A percentile compares a stretch with the other conserved stretches of the same genome.
These are phyloP conservation scores for Orbilia blumenaviensis DNA, from an alignment of 2,329 filamentous ascomycete genomes.

Conservation along the genomic window DNA sequence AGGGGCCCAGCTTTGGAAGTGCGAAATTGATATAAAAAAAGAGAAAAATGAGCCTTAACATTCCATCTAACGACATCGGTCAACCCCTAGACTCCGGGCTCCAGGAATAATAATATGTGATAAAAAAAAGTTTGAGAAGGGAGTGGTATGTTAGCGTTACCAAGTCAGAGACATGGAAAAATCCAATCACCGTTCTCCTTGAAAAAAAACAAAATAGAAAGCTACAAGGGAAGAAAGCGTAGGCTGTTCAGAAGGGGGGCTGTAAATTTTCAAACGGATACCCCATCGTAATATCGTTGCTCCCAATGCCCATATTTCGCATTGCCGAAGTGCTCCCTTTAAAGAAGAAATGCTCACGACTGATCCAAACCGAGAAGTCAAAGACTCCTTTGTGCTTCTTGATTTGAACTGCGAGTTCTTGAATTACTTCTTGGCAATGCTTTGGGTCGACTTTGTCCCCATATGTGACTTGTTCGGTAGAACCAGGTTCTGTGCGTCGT, in stretches of 20 bases:
- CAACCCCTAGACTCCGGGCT: not conserved
- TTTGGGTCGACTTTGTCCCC: not conserved
- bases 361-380: slow-evolving; percentile 10
- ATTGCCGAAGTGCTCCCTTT: not conserved
- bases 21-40: too few relatives aligned
- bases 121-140: too few relatives aligned
- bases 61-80: not conserved
- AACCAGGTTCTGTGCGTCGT: not conserved
- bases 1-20: too few relatives aligned
- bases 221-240: not conserved
- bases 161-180: too few relatives aligned
- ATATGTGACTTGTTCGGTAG: not conserved
- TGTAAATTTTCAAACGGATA: not conserved
- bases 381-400: not conserved
- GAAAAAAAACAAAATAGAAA: not conserved
- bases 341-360: not conserved
- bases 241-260: not conserved
- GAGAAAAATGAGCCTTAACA: not conserved
- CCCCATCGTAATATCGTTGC: not conserved
- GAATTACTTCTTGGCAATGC: not conserved
- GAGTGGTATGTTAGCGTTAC: too few relatives aligned
- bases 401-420: not conserved
- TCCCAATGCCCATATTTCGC: not conserved
- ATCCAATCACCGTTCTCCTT: too few relatives aligned
- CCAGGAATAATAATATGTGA: not conserved